Conservation (phyloP, 108 stramenopile genomes). For the Cyclostephanos invisitatus region DNA sequence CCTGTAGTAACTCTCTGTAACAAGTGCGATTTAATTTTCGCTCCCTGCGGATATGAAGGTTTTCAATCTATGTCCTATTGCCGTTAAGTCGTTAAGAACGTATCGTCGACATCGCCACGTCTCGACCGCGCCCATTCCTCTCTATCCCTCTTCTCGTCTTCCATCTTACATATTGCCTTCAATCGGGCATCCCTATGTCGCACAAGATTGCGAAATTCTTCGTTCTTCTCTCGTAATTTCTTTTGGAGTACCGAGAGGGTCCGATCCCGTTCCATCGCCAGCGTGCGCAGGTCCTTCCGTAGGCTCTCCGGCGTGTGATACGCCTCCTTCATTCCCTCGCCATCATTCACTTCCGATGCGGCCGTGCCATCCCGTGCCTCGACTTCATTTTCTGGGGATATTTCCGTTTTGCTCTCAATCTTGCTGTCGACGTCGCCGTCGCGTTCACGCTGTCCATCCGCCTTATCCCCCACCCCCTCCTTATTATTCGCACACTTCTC, state of each 20-base stretch:
- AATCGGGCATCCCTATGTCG: slow-evolving; percentile 18
- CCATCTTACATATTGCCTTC: slow-evolving; percentile 23
- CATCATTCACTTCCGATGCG: not conserved
- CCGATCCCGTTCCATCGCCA: slow-evolving; percentile 32
- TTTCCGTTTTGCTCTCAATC: not conserved
- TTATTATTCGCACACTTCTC: slow-evolving; percentile 2
- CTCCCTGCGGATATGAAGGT: too few relatives aligned
- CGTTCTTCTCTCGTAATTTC: slow-evolving; percentile 42
- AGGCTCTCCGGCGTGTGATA: slow-evolving; percentile 24
- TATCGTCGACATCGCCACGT: slow-evolving; percentile 9
- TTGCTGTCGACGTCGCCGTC: not conserved
- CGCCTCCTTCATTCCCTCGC: not conserved
- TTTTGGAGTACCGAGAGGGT: slow-evolving; percentile 32
- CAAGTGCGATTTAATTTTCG: too few relatives aligned
- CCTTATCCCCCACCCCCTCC: not conserved
- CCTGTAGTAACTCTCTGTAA: too few relatives aligned
- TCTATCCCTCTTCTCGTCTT: slow-evolving; percentile 38
- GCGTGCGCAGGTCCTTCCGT: slow-evolving; percentile 31
- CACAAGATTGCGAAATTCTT: slow-evolving; percentile 34
- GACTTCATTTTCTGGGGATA: not conserved
- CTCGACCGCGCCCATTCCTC: slow-evolving; percentile 40
- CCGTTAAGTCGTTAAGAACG: slow-evolving; percentile 13
- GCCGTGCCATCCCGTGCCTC: not conserved
- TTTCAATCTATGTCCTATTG: too few relatives aligned
- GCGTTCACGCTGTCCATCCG: not conserved